Conservation (phyloP, 2,329 filamentous ascomycete species). For the Pseudogymnoascus destructans region DNA sequence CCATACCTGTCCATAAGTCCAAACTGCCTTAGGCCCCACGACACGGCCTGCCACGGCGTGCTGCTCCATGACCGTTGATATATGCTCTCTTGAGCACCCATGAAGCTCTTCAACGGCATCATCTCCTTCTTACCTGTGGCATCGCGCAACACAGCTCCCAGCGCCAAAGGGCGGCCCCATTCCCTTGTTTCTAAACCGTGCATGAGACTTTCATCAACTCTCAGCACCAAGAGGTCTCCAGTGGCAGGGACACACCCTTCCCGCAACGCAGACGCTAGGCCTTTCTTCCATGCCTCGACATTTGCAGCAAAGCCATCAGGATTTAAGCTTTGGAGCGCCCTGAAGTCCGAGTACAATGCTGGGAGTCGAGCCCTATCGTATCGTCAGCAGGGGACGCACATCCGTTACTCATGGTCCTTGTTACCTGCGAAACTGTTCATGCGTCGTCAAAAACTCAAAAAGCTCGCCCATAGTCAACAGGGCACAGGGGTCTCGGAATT, state of each 20-base stretch:
- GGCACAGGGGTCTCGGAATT: neutral
- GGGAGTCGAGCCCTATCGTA: slow-evolving; percentile 55
- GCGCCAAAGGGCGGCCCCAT: slow-evolving; percentile 66
- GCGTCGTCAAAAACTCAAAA: slow-evolving; percentile 48
- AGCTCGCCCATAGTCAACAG: slow-evolving; percentile 49
- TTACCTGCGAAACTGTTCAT: slow-evolving; percentile 50
- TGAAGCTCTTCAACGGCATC: slow-evolving; percentile 57
- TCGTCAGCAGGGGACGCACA: neutral
- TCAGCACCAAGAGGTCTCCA: slow-evolving; percentile 39
- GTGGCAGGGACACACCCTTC: slow-evolving; percentile 38
- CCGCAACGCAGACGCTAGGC: slow-evolving; percentile 54
- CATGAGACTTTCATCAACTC: slow-evolving; percentile 49
- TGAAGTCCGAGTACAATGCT: slow-evolving; percentile 81
- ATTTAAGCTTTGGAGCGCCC: slow-evolving; percentile 59
- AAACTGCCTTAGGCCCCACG: slow-evolving; percentile 62
- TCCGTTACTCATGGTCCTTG: slow-evolving; percentile 10
- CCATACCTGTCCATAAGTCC: slow-evolving; percentile 41
- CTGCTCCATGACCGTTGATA: slow-evolving; percentile 52
- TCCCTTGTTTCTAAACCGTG: slow-evolving; percentile 61
- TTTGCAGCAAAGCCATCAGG: slow-evolving; percentile 79
- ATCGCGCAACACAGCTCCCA: slow-evolving; percentile 67
- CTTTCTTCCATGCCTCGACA: slow-evolving; percentile 63
- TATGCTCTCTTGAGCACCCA: slow-evolving; percentile 52
- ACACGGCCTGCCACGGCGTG: slow-evolving; percentile 55
- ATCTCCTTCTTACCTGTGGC: slow-evolving; percentile 56